Evolutionary conservation across 169 alveolate species (phyloP).

Genomic region (Perkinsus chesapeaki): DNA sequence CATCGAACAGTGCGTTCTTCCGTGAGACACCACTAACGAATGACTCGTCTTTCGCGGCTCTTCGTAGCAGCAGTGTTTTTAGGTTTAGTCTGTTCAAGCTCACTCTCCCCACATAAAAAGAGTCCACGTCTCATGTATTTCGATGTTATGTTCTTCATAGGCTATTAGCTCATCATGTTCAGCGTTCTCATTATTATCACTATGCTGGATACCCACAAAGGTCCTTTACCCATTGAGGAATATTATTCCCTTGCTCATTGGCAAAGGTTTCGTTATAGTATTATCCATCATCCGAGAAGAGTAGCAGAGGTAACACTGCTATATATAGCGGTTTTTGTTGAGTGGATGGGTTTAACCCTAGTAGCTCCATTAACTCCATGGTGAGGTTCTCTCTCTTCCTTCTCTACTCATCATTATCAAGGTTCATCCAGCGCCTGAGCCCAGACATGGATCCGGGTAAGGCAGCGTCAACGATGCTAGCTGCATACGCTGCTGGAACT

Average conservation of each 20-base stretch:
- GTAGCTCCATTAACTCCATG: neutral
- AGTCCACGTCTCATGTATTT: no score
- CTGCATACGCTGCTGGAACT: neutral
- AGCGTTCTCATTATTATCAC: no score
- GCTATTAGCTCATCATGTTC: neutral
- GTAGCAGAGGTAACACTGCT: neutral
- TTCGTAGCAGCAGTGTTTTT: no score
- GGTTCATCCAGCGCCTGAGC: neutral
- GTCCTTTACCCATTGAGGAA: neutral
- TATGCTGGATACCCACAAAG: neutral
- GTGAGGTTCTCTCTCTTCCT: neutral
- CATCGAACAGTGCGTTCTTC: no score
- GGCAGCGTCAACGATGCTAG: neutral
- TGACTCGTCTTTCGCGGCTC: no score
- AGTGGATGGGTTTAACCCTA: neutral
- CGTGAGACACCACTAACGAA: no score
- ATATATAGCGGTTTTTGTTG: neutral
- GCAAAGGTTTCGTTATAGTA: neutral
- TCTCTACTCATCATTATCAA: neutral
- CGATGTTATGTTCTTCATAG: neutral
- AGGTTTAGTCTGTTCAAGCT: no score
- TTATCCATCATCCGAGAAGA: neutral
- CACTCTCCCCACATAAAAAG: no score
- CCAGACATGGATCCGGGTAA: neutral
- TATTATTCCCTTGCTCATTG: neutral